A percentile compares a stretch with the other conserved stretches of the same genome.
phyloP scores from a whole-genome alignment of 805 yeast genomes.

The Sugiyamaella chiloensis region DNA sequence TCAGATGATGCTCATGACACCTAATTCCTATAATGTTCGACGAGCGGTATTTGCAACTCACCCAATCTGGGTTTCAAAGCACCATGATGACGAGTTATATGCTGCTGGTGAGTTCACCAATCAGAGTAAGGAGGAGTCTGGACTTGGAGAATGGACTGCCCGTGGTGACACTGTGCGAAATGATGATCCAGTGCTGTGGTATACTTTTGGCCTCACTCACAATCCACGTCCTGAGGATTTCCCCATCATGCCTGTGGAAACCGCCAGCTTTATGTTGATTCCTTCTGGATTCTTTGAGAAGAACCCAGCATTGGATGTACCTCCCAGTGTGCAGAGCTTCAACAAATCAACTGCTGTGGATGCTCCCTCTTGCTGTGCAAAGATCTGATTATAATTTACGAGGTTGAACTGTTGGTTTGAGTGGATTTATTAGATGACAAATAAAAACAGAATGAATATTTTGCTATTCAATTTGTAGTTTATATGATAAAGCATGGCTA shows the following conservation, averaged over 20 bases:
- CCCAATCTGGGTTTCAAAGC: slow-evolving; percentile 66
- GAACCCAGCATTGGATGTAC: slow-evolving; percentile 73
- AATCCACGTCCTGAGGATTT: slow-evolving; percentile 88
- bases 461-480: too few relatives aligned
- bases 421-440: neutral
- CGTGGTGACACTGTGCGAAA: slow-evolving; percentile 33
- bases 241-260: slow-evolving; percentile 88
- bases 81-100: slow-evolving; percentile 66
- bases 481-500: too few relatives aligned
- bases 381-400: neutral
- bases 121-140: slow-evolving; percentile 34
- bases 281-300: slow-evolving; percentile 77
- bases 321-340: slow-evolving; percentile 45
- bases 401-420: too few relatives aligned
- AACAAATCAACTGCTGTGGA: slow-evolving; percentile 11
- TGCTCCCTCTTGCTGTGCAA: slow-evolving; percentile 6
- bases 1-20: slow-evolving; percentile 69
- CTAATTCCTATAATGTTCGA: slow-evolving; percentile 69
- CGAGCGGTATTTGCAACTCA: slow-evolving; percentile 81
- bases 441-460: neutral
- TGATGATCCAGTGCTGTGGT: slow-evolving; percentile 73
- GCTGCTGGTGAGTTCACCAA: slow-evolving; percentile 60
- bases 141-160: slow-evolving; percentile 17
- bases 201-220: slow-evolving; percentile 81
- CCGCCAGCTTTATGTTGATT: slow-evolving; percentile 67